These are phyloP conservation scores for Cercospora zeae-maydis DNA, from an alignment of 2,329 filamentous ascomycete species.

Conservation along the genomic window DNA sequence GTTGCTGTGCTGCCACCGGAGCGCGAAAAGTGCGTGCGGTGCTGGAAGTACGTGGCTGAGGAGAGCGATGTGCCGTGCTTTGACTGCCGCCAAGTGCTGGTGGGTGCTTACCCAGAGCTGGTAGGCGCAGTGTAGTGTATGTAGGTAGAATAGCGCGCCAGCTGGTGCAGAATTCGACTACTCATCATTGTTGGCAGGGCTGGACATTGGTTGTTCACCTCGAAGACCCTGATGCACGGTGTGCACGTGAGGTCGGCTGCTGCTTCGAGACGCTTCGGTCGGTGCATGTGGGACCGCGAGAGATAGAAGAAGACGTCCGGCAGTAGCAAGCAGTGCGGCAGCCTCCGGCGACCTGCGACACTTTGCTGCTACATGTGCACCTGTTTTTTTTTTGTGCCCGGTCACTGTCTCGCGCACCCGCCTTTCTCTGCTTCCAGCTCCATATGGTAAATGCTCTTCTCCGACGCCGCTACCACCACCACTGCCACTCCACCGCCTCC, in stretches of 20 bases:
- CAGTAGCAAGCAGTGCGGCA: not conserved
- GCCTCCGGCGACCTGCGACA: not conserved
- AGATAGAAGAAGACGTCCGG: not conserved
- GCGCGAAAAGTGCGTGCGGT: slow-evolving; percentile 73
- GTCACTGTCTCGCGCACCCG: not conserved
- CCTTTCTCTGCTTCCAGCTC: not conserved
- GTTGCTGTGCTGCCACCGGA: slow-evolving; percentile 43
- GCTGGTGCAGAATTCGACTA: not conserved
- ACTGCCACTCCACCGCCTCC: not conserved
- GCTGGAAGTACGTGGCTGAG: slow-evolving; percentile 83
- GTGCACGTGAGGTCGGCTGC: not conserved
- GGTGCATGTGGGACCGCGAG: not conserved
- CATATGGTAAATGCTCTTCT: slow-evolving; percentile 3
- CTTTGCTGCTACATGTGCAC: not conserved
- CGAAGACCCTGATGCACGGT: not conserved
- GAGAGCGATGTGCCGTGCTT: slow-evolving; percentile 61
- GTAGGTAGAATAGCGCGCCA: not conserved
- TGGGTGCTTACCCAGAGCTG: slow-evolving; percentile 22
- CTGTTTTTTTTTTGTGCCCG: not conserved
- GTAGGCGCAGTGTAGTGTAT: not conserved
- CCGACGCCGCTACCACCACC: not conserved
- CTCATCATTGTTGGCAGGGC: not conserved
- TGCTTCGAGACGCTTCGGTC: not conserved
- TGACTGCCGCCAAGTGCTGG: slow-evolving; percentile 67
- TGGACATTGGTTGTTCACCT: not conserved